Conservation (phyloP, 2,329 filamentous ascomycete genomes). For the Triangularia verruculosa region DNA sequence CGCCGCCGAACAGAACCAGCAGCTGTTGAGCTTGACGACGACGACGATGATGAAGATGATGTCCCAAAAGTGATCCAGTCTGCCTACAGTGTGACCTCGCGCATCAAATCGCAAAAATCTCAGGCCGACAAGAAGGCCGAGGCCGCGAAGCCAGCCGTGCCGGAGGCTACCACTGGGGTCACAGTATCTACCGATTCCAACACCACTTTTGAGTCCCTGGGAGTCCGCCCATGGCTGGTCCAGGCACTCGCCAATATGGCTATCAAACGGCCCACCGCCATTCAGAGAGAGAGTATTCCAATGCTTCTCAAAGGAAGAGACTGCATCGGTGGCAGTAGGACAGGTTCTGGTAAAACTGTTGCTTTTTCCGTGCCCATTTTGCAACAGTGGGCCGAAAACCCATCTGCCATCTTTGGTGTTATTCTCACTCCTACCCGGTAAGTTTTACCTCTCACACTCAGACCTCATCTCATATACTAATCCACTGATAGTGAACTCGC, state of each 20-base stretch:
- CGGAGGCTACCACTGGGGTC: slow-evolving; percentile 31
- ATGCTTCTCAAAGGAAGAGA: slow-evolving; percentile 88
- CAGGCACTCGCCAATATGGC: slow-evolving; percentile 72
- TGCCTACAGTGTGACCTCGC: slow-evolving; percentile 50
- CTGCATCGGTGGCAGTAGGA: slow-evolving; percentile 91
- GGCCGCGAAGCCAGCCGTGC: not conserved
- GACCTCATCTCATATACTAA: slow-evolving; percentile 15
- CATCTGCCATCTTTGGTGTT: slow-evolving; percentile 84
- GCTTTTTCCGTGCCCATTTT: slow-evolving; percentile 93
- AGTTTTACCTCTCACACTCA: slow-evolving; percentile 3
- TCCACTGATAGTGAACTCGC: slow-evolving; percentile 67
- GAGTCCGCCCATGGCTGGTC: slow-evolving; percentile 83
- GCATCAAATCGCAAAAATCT: slow-evolving; percentile 42
- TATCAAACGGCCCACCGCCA: slow-evolving; percentile 84
- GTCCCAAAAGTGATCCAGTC: slow-evolving; percentile 35
- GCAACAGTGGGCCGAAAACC: slow-evolving; percentile 90
- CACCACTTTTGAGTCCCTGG: slow-evolving; percentile 67
- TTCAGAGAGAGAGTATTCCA: slow-evolving; percentile 90
- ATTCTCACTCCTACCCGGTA: slow-evolving; percentile 84
- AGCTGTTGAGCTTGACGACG: slow-evolving; percentile 10
- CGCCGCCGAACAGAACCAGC: slow-evolving; percentile 40
- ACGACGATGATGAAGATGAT: slow-evolving; percentile 26
- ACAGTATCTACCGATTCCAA: slow-evolving; percentile 54
- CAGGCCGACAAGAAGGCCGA: slow-evolving; percentile 15
- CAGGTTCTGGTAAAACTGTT: slow-evolving; percentile 95